Percentiles rank a stretch among this genome's conserved stretches.
Conservation (phyloP, 345 rosid genomes). For the Nasturtium officinale region DNA sequence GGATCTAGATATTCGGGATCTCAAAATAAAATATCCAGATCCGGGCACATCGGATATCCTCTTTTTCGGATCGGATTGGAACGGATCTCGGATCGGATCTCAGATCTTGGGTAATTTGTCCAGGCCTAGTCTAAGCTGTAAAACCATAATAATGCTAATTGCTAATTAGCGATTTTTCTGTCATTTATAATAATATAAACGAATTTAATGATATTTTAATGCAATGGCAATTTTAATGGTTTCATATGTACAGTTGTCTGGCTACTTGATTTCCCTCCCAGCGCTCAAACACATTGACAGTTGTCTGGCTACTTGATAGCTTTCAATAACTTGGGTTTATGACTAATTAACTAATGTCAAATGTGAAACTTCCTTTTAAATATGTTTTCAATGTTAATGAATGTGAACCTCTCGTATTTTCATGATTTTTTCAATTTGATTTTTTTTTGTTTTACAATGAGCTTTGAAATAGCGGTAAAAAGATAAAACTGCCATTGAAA, state of each 20-base stretch:
- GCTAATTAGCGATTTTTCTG: neutral
- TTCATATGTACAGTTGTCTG: neutral
- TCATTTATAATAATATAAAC: neutral
- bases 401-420: neutral
- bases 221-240: neutral
- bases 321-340: constrained; percentile 1
- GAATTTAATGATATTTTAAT: neutral
- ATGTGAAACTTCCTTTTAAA: too few relatives aligned
- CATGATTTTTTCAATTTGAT: neutral
- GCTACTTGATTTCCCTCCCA: neutral
- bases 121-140: too few relatives aligned
- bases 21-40: too few relatives aligned
- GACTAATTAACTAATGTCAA: neutral
- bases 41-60: too few relatives aligned
- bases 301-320: too few relatives aligned
- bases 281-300: neutral
- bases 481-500: too few relatives aligned
- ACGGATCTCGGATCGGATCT: too few relatives aligned
- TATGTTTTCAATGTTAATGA: neutral
- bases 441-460: too few relatives aligned
- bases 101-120: too few relatives aligned
- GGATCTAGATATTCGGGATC: too few relatives aligned
- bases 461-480: neutral
- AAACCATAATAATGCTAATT: too few relatives aligned
- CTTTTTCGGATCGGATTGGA: too few relatives aligned